These are phyloP conservation scores for Xenoacremonium recifei DNA, from an alignment of 2,329 filamentous ascomycete species.

Conservation along the genomic window DNA sequence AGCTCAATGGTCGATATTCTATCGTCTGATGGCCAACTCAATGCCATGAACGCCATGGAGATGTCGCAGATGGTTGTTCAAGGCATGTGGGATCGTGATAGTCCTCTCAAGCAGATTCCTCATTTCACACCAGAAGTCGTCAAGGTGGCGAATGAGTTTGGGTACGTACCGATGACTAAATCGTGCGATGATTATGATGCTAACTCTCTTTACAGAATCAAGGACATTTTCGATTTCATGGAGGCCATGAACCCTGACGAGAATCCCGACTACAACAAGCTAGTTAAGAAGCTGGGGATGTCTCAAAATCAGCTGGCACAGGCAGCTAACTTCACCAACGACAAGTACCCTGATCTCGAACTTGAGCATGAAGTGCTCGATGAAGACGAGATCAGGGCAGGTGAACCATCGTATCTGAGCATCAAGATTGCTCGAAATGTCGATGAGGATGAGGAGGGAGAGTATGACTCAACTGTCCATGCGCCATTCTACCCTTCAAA, in stretches of 20 bases:
- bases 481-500: slow-evolving; percentile 89
- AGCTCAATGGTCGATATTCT: slow-evolving; percentile 93
- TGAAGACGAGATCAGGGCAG: slow-evolving; percentile 74
- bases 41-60: slow-evolving; percentile 98
- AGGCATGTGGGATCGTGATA: slow-evolving; percentile 98
- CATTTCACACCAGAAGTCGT: slow-evolving; percentile 85
- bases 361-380: slow-evolving; percentile 86
- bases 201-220: slow-evolving; percentile 59
- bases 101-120: slow-evolving; percentile 94
- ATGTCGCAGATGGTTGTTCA: slow-evolving; percentile 99
- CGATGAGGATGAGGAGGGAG: slow-evolving; percentile 60
- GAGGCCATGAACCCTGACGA: slow-evolving; percentile 97
- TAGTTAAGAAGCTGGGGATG: slow-evolving; percentile 77
- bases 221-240: slow-evolving; percentile 97
- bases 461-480: slow-evolving; percentile 81
- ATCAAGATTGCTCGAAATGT: slow-evolving; percentile 84
- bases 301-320: slow-evolving; percentile 80
- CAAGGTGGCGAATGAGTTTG: slow-evolving; percentile 76
- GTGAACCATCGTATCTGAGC: slow-evolving; percentile 77
- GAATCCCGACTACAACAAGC: slow-evolving; percentile 74
- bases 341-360: slow-evolving; percentile 93
- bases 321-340: slow-evolving; percentile 93
- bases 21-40: slow-evolving; percentile 92
- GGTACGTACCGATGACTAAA: slow-evolving; percentile 47
- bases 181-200: slow-evolving; percentile 11